Evolutionary conservation across 257 asterid genomes (phyloP), one percentile per base, ranked within the genome.

Genomic region (Capsicum baccatum): DNA sequence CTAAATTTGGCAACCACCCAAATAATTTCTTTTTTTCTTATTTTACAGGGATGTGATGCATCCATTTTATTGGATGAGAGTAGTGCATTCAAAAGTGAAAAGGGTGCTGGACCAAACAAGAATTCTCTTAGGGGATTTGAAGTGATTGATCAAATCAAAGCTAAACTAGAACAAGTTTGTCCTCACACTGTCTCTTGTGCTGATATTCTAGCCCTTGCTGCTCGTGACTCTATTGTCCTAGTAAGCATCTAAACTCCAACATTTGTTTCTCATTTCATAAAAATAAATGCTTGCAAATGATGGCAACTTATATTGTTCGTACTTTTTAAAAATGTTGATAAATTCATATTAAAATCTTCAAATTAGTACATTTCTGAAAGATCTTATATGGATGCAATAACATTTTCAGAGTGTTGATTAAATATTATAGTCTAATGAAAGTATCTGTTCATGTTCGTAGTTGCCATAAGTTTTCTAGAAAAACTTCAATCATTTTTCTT

Each of bases 31-130:
- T 14, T 10, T 21, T 11, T 26, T 5, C 17, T 13, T 66, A 6
- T 70, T 44, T 12, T 64, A 62, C 14, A 95, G 98, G 97, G 97
- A 0, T 93, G 98, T 55, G 97, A 95, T 85, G 97, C 96, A 79
- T 93, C 97, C 2, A 79, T 93, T 35, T 79, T 93, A 84, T 88
- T 93, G 17, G 97, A 93, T 69, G 88, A 90, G 37, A 87, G 90
- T 79, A 37, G 64, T 11, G 82, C 58, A 5, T 69, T 37, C 26
- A 15, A 16, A 68, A 69, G 95, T 37, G 98, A 95, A 85, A 92
- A 95, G 87, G 91, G 87, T 66, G 86, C 97, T 1, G 88, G 88
- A 47, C 97, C 98, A 6, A 95, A 93, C 91, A 93, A 89, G 78
- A 91, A 91, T 50, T 95, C 97, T 5, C 7, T 92, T 3, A 90